Base-by-base conservation (phyloP, 192 early-diverging fungal species). In the Umbelopsis sp. region DNA sequence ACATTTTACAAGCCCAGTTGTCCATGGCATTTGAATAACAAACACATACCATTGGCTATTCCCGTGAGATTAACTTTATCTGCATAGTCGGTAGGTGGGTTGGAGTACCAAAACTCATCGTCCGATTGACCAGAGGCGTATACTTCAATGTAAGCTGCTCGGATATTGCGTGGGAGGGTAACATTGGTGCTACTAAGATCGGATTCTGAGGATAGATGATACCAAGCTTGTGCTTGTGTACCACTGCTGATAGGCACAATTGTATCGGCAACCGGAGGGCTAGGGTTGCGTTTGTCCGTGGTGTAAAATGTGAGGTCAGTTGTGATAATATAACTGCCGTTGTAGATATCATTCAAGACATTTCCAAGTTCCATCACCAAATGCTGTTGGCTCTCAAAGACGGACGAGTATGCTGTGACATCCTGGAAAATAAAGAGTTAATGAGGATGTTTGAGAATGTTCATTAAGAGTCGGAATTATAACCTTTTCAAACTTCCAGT, bases 61-160 rank as follows among this genome's bases (percentile, higher is more conserved):
- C 43, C 66, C 2, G 38, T 25, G 6, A 43, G 12, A 25, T 31
- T 31, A 14, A 47, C 32, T 47, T 67, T 43, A 25, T 67, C n/a
- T 16, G 66, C 38, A 53, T 70, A 70, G 21, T 70, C 50, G 41
- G 21, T 70, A 3, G 69, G 50, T 4, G 49, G 45, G 26, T 70
- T 70, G 4, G 56, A 65, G 29, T 73, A 73, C 71, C 71, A 73
- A 41, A 73, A 73, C 31, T 73, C 71, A 25, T 73, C 71, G 32
- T 66, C 49, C 8, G 44, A 45, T 24, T 73, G 71, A 16, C 71
- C 71, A 21, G 59, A 65, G 2, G 71, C 62, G 49, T 73, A 73
- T 5, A 73, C 71, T 17, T 73, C 71, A 5, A 73, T 17, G 32
- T 59, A 45, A 12, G 71, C 71, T 2, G 45, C 45, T 38, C 45